Evolutionary conservation across 768 basidiomycete genomes (phyloP), one percentile per base, ranked within the genome.

Genomic region (Antrodiella citrinella): DNA sequence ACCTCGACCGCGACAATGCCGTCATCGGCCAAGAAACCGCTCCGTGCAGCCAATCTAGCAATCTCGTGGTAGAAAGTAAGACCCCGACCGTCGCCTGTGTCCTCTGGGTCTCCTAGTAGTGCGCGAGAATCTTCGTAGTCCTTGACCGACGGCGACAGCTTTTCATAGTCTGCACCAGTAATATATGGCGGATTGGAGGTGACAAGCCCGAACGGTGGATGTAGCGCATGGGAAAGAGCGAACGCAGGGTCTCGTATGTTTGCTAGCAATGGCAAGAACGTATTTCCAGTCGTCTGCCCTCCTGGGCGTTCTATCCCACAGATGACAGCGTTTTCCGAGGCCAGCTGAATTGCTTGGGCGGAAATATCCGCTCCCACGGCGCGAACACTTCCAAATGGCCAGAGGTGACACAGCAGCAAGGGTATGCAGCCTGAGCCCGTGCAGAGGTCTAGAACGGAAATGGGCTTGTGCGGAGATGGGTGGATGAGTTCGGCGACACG

Each of bases 381-480:
- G 7, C 64, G 69, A 43, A 80, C 56, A 54, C 70, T 74, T 45
- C 78, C 80, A 42, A 71, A 65, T 13, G 81, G 77, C 68, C 80
- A 78, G 44, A 81, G 66, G 56, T 82, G 75, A 59, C 82, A 82
- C 15, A 98, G 72, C n/a, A 91, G 72, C 39, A 96, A 76, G 1
- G 92, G 87, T 46, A 97, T 93, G 64, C 92, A 93, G 12, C 88
- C 95, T 0, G 91, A 80, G 43, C 95, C 95, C 4, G 93, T 95
- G 64, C 94, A 92, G 42, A 98, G 79, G 68, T 99, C 95, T 25
- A 97, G 72, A 22, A 94, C 66, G 24, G 69, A 70, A 13, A 74
- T 22, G 0, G 68, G 68, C 10, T 30, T 25, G 56, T 62, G 49
- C 65, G 65, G 56, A 13, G 65, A 62, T 5, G 73, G 72, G 2